Evolutionary conservation across 306 rosid genomes (phyloP), one percentile per base, ranked within the genome.

Genomic region (Trichosanthes truncata): DNA sequence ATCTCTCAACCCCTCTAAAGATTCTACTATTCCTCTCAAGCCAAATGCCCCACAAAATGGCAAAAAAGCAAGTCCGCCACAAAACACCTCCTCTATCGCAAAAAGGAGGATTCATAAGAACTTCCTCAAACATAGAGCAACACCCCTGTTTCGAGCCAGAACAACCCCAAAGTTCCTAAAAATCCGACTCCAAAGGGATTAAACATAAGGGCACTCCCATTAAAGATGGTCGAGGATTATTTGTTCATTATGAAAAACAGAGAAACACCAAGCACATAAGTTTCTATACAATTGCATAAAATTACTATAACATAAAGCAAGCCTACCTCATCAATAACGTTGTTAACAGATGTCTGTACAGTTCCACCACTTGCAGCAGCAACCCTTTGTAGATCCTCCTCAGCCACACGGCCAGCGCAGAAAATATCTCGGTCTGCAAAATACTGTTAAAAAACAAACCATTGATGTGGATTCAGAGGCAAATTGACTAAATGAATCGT

Each of bases 321-420:
- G 48, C 0, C 46, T 4, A 96, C 99, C 97, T 93, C 98, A 62
- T 96, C 97, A 69, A 96, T 96, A 69, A 96, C 79, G 78, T 93
- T 91, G 78, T 96, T 96, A 79, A 93, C 97, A 79, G 99, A 93
- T 61, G 99, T 93, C 83, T 96, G 99, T n/a, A 96, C 89, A 7
- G 97, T 90, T 83, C 99, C 99, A 79, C 99, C 99, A 67, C 90
- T 80, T 26, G 99, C 99, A 81, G 99, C 99, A 82, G 97, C 91
- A 69, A 93, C 97, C 81, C 99, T 84, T 25, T 90, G 90, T 60
- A 96, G 85, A 89, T 96, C 99, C 84, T 96, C 99, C 80, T 96
- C 99, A 46, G 98, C 76, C 66, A 96, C 99, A 79, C 99, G 98
- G 57, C 99, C 99, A 65, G 99, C 99, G 86, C 99, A 96, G 81